Evolutionary conservation across 2,329 filamentous ascomycete species (phyloP).

Genomic region (Plenodomus tracheiphilus): DNA sequence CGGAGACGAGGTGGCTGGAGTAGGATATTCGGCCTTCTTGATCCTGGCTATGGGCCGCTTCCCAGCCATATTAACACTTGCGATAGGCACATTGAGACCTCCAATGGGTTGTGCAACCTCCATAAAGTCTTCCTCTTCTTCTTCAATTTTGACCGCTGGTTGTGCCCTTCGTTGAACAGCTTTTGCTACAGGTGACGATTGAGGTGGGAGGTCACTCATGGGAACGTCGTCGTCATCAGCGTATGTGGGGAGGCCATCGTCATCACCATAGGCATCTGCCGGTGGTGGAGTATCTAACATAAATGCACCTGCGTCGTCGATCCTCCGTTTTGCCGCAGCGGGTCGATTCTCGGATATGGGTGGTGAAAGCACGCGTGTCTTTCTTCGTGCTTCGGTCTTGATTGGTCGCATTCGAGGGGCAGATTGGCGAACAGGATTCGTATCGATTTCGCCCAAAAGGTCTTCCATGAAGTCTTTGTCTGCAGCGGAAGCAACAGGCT

Average conservation of each 20-base stretch:
- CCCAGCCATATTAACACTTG: constrained; percentile 83
- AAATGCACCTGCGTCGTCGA: constrained; percentile 47
- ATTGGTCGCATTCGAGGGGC: constrained; percentile 63
- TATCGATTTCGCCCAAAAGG: constrained; percentile 85
- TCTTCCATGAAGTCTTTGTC: constrained; percentile 86
- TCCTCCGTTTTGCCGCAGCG: constrained; percentile 22
- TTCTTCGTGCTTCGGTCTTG: constrained; percentile 75
- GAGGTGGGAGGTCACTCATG: constrained; percentile 79
- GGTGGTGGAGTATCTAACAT: constrained; percentile 48
- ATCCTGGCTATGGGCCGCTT: constrained; percentile 74
- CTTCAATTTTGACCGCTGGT: constrained; percentile 61
- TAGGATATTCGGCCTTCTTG: constrained; percentile 68
- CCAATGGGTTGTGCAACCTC: constrained; percentile 79
- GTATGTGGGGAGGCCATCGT: constrained; percentile 61
- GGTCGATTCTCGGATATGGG: constrained; percentile 57
- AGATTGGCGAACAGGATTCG: constrained; percentile 65
- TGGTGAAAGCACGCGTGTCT: constrained; percentile 79
- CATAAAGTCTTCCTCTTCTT: constrained; percentile 79
- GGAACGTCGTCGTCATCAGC: constrained; percentile 66
- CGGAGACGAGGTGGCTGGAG: constrained; percentile 78
- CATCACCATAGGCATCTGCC: constrained; percentile 51
- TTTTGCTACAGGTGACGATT: constrained; percentile 84
- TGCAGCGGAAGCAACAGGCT: constrained; percentile 79
- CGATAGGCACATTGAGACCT: constrained; percentile 61
- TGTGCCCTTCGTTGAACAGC: constrained; percentile 71